Evolutionary conservation across 345 rosid genomes (phyloP), one percentile per base, ranked within the genome.

Genomic region (Arabidopsis thaliana): DNA sequence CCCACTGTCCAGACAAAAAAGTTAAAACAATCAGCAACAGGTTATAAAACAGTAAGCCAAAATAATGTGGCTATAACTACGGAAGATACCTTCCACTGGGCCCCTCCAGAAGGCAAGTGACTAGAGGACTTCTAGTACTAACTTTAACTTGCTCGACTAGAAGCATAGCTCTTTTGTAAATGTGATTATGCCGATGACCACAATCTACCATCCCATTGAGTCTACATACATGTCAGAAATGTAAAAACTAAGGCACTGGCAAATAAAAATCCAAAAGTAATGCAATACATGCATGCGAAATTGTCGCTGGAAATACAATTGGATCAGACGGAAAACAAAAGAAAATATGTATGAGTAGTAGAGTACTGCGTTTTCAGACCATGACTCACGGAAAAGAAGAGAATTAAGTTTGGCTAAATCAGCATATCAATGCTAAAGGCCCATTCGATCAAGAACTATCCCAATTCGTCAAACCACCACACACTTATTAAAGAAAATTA

Each of bases 71-170:
- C 40, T 44, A 9, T 8, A 56, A 49, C 30, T 14, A 73, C 1
- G 48, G 10, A 48, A 53, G 37, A 53, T 84, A 91, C 99, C 99
- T 96, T 80, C 99, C 98, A 80, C 90, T 84, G 38, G 89, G 82
- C 28, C 99, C 99, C 85, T 96, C 98, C 48, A 96, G 84, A 76
- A 96, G 98, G 84, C 97, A 93, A 48, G 96, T 89, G 57, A 96
- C 84, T 51, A 93, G 94, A 65, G 96, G 96, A 82, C 97, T 91
- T 84, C 97, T 97, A 80, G 84, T 85, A 79, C 99, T 93, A 73
- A 86, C 98, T 93, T 96, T 96, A 58, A 93, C 98, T 87, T 96
- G 97, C 83, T 91, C 99, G 73, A 91, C 96, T 30, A 91, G 78
- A 56, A 89, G 81, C 93, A 93, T 88, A 53, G 95, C 91, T 84